Conservation (phyloP, 805 yeast species). For the Candida nitratophila region DNA sequence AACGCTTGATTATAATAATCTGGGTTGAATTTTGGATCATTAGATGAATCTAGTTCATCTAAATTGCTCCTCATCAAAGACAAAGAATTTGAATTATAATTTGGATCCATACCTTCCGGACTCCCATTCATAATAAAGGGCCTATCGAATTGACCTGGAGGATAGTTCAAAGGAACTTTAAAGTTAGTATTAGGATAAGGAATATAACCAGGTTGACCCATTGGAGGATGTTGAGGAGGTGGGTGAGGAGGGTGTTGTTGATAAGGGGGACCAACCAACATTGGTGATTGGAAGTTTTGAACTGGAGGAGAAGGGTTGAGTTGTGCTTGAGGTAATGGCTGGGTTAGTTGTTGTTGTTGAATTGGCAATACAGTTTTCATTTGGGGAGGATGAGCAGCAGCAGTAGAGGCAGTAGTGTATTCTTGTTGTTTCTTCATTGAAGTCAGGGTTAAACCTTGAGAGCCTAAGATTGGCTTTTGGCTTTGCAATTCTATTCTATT, state of each 20-base stretch:
- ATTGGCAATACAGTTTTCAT: too few species aligned
- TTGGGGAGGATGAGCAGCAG: too few species aligned
- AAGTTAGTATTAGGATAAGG: neutral
- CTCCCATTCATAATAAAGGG: neutral
- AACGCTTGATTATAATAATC: neutral
- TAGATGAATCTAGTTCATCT: neutral
- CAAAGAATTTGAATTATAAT: neutral
- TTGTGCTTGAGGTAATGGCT: too few species aligned
- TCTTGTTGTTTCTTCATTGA: too few species aligned
- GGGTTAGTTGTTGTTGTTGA: too few species aligned
- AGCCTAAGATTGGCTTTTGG: too few species aligned
- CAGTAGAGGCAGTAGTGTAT: too few species aligned
- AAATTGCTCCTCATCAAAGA: neutral
- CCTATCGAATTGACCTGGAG: neutral
- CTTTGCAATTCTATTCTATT: too few species aligned
- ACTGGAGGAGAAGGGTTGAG: too few species aligned
- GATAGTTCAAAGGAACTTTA: neutral
- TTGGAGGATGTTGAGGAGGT: neutral
- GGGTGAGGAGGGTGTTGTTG: neutral
- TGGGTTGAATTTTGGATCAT: neutral
- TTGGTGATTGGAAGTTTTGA: too few species aligned
- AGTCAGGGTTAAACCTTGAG: too few species aligned
- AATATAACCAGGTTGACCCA: too few species aligned
- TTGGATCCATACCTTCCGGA: neutral
- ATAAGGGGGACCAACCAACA: neutral